Conservation (phyloP, 2,329 filamentous ascomycete species). For the Xylariaceae sp. region DNA sequence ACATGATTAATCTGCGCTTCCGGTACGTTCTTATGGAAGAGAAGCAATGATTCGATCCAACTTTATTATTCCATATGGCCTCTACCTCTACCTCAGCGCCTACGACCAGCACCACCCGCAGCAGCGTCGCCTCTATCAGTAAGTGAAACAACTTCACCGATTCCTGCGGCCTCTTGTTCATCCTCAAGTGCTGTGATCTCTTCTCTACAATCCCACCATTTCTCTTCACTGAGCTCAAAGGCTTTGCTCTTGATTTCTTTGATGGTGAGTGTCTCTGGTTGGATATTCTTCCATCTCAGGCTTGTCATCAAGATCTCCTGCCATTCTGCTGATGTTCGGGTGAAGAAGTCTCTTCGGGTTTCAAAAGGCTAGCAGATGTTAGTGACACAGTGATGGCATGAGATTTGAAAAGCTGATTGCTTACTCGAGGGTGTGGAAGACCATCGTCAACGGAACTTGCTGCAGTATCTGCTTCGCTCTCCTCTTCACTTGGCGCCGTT, state of each 20-base stretch:
- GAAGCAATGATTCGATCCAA: too few species aligned
- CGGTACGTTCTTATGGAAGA: too few species aligned
- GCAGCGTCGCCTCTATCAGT: slow-evolving; percentile 63
- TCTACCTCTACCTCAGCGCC: slow-evolving; percentile 21
- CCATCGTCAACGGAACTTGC: slow-evolving; percentile 64
- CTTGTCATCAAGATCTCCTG: slow-evolving; percentile 79
- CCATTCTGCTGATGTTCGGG: slow-evolving; percentile 83
- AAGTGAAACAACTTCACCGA: slow-evolving; percentile 88
- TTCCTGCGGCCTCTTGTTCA: slow-evolving; percentile 91
- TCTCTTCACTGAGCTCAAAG: slow-evolving; percentile 88
- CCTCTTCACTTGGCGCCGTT: slow-evolving; percentile 39
- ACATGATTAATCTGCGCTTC: too few species aligned
- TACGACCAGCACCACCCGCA: slow-evolving; percentile 41
- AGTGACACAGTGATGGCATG: not conserved
- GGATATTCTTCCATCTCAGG: slow-evolving; percentile 63
- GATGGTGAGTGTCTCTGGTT: slow-evolving; percentile 64
- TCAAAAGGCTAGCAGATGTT: slow-evolving; percentile 70
- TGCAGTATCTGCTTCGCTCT: slow-evolving; percentile 41
- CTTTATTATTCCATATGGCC: not conserved
- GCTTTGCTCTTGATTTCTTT: slow-evolving; percentile 93
- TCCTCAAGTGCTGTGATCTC: slow-evolving; percentile 89
- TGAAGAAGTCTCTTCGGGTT: slow-evolving; percentile 85
- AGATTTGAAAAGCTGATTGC: slow-evolving; percentile 11
- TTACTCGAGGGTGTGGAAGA: slow-evolving; percentile 64
- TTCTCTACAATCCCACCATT: slow-evolving; percentile 98